Evolutionary conservation across 2,329 filamentous ascomycete genomes (phyloP).

Genomic region (Triangularia setosa): DNA sequence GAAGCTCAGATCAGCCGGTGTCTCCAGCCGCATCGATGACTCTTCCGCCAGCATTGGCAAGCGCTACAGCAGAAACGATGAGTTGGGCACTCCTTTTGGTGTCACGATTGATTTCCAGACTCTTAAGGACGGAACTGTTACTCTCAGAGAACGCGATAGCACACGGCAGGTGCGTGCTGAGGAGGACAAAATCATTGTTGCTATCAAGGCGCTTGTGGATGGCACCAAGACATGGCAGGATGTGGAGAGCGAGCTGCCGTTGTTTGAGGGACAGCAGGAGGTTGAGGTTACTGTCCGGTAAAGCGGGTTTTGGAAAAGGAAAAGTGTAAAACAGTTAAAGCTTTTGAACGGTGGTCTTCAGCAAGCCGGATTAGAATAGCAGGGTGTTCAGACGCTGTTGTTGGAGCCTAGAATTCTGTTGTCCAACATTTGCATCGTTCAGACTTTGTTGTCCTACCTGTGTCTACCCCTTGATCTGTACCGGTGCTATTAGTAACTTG

Average conservation of each 20-base stretch:
- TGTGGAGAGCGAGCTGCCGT: conserved; percentile 72
- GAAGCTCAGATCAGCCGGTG: conserved; percentile 68
- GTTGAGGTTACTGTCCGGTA: conserved; percentile 22
- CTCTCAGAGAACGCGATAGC: conserved; percentile 83
- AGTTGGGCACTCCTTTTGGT: conserved; percentile 89
- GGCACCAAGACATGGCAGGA: conserved; percentile 60
- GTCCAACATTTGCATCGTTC: not conserved
- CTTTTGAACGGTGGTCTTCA: not conserved
- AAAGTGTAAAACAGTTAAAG: not conserved
- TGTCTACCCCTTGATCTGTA: not conserved
- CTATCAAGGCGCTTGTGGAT: conserved; percentile 54
- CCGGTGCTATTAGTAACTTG: not conserved
- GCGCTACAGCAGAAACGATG: conserved; percentile 91
- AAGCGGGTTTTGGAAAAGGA: not conserved
- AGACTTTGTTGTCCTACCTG: not conserved
- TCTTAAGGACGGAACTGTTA: conserved; percentile 79
- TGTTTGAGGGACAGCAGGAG: conserved; percentile 81
- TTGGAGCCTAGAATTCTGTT: not conserved
- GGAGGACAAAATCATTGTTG: conserved; percentile 73
- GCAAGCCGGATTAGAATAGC: not conserved
- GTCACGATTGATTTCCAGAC: conserved; percentile 97
- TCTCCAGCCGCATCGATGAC: conserved; percentile 85
- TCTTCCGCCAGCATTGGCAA: conserved; percentile 91
- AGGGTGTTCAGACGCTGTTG: not conserved
- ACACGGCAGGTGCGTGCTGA: conserved; percentile 86